Evolutionary conservation across 768 basidiomycete species (phyloP).

Genomic region (Termitomyces sp.): DNA sequence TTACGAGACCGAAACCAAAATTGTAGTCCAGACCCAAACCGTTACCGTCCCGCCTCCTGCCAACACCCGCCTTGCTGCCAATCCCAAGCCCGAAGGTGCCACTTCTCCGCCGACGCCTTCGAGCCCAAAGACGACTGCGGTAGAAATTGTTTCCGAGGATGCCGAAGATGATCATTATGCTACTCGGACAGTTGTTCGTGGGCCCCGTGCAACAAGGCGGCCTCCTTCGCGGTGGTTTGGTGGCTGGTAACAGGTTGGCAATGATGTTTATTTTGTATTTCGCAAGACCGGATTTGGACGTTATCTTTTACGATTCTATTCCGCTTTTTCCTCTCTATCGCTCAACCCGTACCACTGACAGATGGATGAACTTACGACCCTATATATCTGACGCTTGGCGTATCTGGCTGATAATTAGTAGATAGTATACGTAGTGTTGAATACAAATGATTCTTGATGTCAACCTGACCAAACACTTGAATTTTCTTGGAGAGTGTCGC

Average conservation of each 20-base stretch:
- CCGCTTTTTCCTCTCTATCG: constrained; percentile 5
- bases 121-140: constrained; percentile 69
- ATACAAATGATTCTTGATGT: constrained; percentile 13
- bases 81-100: constrained; percentile 62
- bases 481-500: background rate
- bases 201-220: constrained; percentile 39
- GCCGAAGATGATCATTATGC: constrained; percentile 27
- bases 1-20: constrained; percentile 60
- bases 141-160: constrained; percentile 64
- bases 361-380: constrained; percentile 23
- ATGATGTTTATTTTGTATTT: constrained; percentile 24
- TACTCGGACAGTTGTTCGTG: constrained; percentile 37
- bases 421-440: constrained; percentile 29
- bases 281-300: constrained; percentile 17
- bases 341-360: constrained; percentile 11
- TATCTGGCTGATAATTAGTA: constrained; percentile 22
- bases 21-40: constrained; percentile 58
- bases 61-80: constrained; percentile 69
- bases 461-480: constrained; percentile 12
- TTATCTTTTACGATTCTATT: constrained; percentile 3
- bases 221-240: constrained; percentile 56
- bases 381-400: constrained; percentile 19
- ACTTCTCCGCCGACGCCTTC: constrained; percentile 52
- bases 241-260: constrained; percentile 40
- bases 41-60: constrained; percentile 72